Percentiles rank a stretch among this genome's conserved stretches.
Conservation (phyloP, 208 protist genomes). For the Cochliopodium minus region DNA sequence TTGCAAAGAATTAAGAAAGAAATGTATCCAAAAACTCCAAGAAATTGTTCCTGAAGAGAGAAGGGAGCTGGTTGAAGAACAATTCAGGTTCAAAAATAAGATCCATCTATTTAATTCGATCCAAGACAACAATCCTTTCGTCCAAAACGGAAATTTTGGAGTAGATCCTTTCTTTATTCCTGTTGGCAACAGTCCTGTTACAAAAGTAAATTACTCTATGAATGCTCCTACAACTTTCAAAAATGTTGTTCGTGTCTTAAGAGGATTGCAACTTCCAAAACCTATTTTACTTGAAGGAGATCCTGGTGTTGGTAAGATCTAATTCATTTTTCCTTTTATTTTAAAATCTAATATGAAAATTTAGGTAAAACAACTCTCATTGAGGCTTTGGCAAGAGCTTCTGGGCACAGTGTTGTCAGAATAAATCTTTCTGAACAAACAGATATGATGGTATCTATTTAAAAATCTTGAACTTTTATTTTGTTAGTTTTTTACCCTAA, state of each 20-base stretch:
- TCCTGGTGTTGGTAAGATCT: conserved; percentile 67
- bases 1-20: neutral
- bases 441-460: conserved; percentile 89
- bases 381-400: conserved; percentile 67
- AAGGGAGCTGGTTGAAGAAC: neutral
- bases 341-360: conserved; percentile 20
- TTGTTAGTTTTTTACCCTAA: neutral
- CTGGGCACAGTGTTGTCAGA: conserved; percentile 70
- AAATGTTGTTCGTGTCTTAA: conserved; percentile 88
- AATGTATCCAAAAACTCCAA: conserved; percentile 7
- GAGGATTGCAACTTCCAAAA: conserved; percentile 56
- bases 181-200: conserved; percentile 21
- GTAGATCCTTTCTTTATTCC: conserved; percentile 17
- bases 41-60: neutral
- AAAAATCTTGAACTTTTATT: conserved; percentile 25
- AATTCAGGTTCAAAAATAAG: neutral
- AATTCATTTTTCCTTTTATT: neutral
- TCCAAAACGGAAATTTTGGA: no score
- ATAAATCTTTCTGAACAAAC: conserved; percentile 99
- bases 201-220: conserved; percentile 63
- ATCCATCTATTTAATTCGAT: no score
- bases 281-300: conserved; percentile 91
- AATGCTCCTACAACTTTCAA: conserved; percentile 73
- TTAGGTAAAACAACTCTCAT: conserved; percentile 94
- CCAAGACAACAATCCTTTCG: neutral